A percentile compares a stretch with the other conserved stretches of the same genome.
Conservation (phyloP, 1,139 yeast species). For the Kodamaea derodonti region DNA sequence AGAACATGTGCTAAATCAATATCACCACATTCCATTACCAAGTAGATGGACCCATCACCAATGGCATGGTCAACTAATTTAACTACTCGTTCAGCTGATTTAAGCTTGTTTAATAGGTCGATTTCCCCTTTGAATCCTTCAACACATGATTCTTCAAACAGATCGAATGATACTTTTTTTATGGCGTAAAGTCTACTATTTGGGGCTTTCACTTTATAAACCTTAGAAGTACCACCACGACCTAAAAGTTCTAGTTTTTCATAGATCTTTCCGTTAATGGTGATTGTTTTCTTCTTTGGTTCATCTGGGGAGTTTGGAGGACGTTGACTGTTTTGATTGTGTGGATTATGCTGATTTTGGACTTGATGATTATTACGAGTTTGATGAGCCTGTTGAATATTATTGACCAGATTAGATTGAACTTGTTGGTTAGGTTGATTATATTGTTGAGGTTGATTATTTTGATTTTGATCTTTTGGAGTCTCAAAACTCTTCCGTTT, state of each 20-base stretch:
- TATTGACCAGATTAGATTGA: not conserved
- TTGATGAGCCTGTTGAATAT: not conserved
- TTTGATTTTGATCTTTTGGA: not conserved
- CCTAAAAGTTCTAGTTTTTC: slow-evolving; percentile 80
- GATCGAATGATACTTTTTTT: slow-evolving; percentile 78
- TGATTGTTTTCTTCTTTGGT: slow-evolving; percentile 28
- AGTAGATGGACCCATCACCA: slow-evolving; percentile 56
- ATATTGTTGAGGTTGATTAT: not conserved
- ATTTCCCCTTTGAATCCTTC: slow-evolving; percentile 89
- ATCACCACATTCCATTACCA: slow-evolving; percentile 96
- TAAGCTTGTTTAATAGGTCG: slow-evolving; percentile 60
- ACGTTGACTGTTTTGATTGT: slow-evolving; percentile 3
- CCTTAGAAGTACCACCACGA: slow-evolving; percentile 91
- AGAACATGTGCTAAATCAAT: slow-evolving; percentile 84
- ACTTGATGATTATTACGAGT: slow-evolving; percentile 1
- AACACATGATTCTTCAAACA: slow-evolving; percentile 70
- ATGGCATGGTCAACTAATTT: slow-evolving; percentile 71
- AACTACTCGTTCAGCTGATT: slow-evolving; percentile 70
- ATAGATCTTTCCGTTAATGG: slow-evolving; percentile 58
- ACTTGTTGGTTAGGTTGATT: not conserved
- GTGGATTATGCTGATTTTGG: slow-evolving; percentile 5
- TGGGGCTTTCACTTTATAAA: slow-evolving; percentile 69
- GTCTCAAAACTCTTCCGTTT: too few species aligned
- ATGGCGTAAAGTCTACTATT: slow-evolving; percentile 67
- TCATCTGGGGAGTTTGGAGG: slow-evolving; percentile 15